These are phyloP conservation scores for Juglanconis juglandina DNA, from an alignment of 2,329 filamentous ascomycete genomes.

Conservation along the genomic window DNA sequence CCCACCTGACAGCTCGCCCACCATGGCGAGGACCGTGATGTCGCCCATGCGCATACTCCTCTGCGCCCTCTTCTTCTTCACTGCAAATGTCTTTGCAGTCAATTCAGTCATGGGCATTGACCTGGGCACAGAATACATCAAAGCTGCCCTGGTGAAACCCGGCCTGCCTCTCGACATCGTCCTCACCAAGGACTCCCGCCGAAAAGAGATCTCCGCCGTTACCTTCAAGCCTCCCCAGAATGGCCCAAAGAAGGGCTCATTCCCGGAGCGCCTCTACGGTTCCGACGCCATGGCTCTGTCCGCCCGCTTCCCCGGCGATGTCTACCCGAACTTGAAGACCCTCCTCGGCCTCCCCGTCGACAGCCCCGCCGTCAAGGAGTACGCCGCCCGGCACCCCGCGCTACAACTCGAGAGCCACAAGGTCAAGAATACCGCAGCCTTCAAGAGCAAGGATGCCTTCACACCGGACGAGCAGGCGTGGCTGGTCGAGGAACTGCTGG, in stretches of 20 bases:
- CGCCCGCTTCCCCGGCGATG: conserved; percentile 84
- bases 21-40: conserved; percentile 34
- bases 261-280: conserved; percentile 88
- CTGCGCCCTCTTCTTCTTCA: conserved; percentile 40
- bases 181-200: conserved; percentile 93
- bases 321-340: conserved; percentile 90
- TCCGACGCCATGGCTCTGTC: conserved; percentile 85
- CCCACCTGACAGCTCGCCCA: conserved; percentile 24
- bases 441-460: conserved; percentile 70
- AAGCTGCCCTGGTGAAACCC: conserved; percentile 91
- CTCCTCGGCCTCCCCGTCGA: conserved; percentile 72
- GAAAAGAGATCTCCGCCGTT: conserved; percentile 88
- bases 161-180: conserved; percentile 97
- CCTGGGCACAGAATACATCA: conserved; percentile 94
- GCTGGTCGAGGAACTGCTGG: conserved; percentile 88
- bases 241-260: conserved; percentile 60
- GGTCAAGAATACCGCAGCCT: conserved; percentile 67
- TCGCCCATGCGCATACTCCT: conserved; percentile 36
- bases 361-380: conserved; percentile 63
- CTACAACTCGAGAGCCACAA: conserved; percentile 63
- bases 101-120: conserved; percentile 88
- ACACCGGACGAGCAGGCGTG: conserved; percentile 59
- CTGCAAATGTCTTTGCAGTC: conserved; percentile 48
- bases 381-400: conserved; percentile 73
- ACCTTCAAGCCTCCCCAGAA: conserved; percentile 84